phyloP scores from a whole-genome alignment of 2,329 filamentous ascomycete genomes.

The Erysiphe neolycopersici region DNA sequence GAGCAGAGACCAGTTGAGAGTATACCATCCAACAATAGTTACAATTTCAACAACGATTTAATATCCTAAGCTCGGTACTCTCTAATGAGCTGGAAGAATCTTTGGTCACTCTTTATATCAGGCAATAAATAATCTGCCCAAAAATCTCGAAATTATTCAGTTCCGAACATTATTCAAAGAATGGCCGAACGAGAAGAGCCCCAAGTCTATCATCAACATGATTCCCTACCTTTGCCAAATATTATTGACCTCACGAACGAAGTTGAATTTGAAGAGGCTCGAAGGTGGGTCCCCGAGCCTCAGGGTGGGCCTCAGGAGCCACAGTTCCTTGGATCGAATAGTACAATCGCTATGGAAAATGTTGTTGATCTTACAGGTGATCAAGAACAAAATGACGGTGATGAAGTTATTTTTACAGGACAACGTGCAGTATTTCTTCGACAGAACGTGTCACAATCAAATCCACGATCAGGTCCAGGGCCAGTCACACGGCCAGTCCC shows the following conservation, averaged over 20 bases:
- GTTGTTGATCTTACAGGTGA: slow-evolving; percentile 25
- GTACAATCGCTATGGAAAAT: slow-evolving; percentile 6
- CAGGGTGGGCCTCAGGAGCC: slow-evolving; percentile 4
- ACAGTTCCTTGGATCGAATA: slow-evolving; percentile 10
- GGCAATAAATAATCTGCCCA: too few relatives aligned
- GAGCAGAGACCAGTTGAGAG: too few relatives aligned
- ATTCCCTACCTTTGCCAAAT: slow-evolving; percentile 9
- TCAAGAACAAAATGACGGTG: slow-evolving; percentile 15
- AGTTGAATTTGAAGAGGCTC: slow-evolving; percentile 5
- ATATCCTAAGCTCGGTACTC: too few relatives aligned
- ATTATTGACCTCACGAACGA: slow-evolving; percentile 14
- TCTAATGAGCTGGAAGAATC: too few relatives aligned
- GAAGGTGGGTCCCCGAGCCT: background rate
- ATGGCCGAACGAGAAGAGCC: slow-evolving; percentile 7
- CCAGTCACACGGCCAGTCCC: background rate
- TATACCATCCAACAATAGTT: too few relatives aligned
- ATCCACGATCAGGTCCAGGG: slow-evolving; percentile 2
- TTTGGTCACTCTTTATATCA: background rate
- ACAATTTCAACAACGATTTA: too few relatives aligned
- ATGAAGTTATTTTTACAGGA: slow-evolving; percentile 13
- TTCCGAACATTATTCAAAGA: slow-evolving; percentile 2
- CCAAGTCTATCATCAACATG: slow-evolving; percentile 5
- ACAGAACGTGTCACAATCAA: slow-evolving; percentile 1
- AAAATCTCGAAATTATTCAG: too few relatives aligned
- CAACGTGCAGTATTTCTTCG: slow-evolving; percentile 3